A percentile compares a stretch with the other conserved stretches of the same genome.
Evolutionary conservation across 2,329 filamentous ascomycete species (phyloP).

Genomic region (Colletotrichum musae): DNA sequence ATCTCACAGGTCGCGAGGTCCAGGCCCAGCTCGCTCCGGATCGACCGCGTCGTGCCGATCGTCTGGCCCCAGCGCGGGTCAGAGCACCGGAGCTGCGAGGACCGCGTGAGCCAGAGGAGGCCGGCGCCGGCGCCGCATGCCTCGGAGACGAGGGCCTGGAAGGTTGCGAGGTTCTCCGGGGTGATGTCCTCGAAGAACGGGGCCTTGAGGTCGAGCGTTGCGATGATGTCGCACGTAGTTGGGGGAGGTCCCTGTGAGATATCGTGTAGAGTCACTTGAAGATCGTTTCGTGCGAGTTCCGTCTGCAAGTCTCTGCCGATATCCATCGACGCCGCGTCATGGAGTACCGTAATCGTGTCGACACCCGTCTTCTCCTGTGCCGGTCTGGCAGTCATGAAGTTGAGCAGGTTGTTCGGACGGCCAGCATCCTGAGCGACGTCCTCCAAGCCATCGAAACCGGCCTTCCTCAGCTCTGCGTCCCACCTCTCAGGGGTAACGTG

Average conservation of each 20-base stretch:
- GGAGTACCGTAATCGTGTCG: conserved; percentile 1
- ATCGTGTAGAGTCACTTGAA: conserved; percentile 1
- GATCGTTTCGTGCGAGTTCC: background rate
- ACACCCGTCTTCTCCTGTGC: background rate
- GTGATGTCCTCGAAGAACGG: conserved; percentile 41
- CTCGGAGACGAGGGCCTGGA: conserved; percentile 37
- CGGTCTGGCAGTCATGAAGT: conserved; percentile 18
- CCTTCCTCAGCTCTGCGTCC: conserved; percentile 45
- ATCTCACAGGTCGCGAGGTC: conserved; percentile 32
- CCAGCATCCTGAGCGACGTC: conserved; percentile 43
- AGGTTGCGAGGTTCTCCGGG: conserved; percentile 21
- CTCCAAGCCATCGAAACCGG: conserved; percentile 47
- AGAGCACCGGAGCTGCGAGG: conserved; percentile 42
- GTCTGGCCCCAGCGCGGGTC: conserved; percentile 44
- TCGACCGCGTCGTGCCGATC: conserved; percentile 43
- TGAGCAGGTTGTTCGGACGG: conserved; percentile 36
- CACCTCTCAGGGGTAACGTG: conserved; percentile 46
- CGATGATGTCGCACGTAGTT: conserved; percentile 24
- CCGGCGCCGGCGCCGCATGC: conserved; percentile 18
- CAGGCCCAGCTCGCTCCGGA: conserved; percentile 42
- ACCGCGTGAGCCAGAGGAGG: conserved; percentile 46
- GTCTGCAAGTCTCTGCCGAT: conserved; percentile 1
- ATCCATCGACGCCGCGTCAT: background rate
- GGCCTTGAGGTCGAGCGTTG: conserved; percentile 40
- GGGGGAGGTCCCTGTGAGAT: background rate